These are phyloP conservation scores for Macaranga tanarius DNA, from an alignment of 441 rosid species.

Conservation along the genomic window DNA sequence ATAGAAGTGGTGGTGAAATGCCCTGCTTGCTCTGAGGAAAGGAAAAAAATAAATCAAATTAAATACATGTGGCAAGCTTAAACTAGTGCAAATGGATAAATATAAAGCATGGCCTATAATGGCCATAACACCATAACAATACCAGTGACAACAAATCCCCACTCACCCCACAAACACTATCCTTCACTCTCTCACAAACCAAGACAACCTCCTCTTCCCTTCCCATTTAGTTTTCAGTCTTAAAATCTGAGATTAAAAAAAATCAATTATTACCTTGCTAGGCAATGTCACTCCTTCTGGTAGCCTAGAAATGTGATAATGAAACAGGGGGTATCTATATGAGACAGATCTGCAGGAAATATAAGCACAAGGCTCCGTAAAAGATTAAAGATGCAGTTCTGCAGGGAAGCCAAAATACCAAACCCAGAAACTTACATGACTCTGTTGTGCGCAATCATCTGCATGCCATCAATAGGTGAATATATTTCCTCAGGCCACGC, in stretches of 20 bases:
- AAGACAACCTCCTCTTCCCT: neutral
- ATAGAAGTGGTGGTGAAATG: neutral
- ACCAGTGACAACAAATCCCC: neutral
- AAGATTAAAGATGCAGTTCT: neutral
- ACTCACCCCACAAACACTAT: too few species aligned
- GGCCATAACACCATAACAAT: neutral
- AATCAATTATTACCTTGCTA: slow-evolving; percentile 15
- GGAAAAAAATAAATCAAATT: neutral
- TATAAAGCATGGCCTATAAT: neutral
- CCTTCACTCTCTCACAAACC: too few species aligned
- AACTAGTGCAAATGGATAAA: neutral
- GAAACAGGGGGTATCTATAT: slow-evolving; percentile 26
- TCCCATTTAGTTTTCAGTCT: neutral
- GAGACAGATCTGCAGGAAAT: slow-evolving; percentile 23
- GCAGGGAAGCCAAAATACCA: neutral
- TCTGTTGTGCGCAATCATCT: slow-evolving; percentile 19
- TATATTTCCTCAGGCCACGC: slow-evolving; percentile 17
- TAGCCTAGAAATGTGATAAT: slow-evolving; percentile 27
- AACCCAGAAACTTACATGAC: slow-evolving; percentile 28
- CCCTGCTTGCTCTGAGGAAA: slow-evolving; percentile 15
- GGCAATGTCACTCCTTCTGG: slow-evolving; percentile 27
- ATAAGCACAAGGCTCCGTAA: neutral
- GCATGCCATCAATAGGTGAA: slow-evolving; percentile 26
- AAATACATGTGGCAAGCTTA: neutral
- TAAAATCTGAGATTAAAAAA: neutral